A percentile compares a stretch with the other conserved stretches of the same genome.
phyloP scores from a whole-genome alignment of 1,139 yeast genomes.

The Geotrichum phurueaensis region DNA sequence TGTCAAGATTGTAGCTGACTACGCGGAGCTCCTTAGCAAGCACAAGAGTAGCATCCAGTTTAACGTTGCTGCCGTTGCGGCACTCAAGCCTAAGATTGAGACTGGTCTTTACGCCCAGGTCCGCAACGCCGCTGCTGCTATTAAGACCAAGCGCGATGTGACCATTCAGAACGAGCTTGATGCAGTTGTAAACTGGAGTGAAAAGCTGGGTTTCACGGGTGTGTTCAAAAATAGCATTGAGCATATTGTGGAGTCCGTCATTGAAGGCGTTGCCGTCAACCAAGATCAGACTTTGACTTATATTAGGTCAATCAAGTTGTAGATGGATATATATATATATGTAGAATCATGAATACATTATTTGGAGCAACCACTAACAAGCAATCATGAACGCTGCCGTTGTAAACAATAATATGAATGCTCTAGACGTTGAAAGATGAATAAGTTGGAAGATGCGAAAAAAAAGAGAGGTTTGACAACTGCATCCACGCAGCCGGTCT shows the following conservation, averaged over 20 bases:
- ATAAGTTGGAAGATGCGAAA: no score
- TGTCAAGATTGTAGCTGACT: constrained; percentile 24
- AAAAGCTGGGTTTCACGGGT: constrained; percentile 18
- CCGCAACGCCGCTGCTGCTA: constrained; percentile 20
- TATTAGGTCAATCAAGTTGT: constrained; percentile 8
- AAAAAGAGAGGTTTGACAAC: no score
- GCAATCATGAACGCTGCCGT: neutral
- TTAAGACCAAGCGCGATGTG: constrained; percentile 21
- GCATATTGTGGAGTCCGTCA: constrained; percentile 23
- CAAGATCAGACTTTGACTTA: constrained; percentile 15
- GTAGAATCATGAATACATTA: neutral
- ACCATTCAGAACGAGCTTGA: constrained; percentile 18
- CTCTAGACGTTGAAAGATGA: no score
- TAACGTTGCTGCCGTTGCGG: constrained; percentile 14
- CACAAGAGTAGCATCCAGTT: constrained; percentile 21
- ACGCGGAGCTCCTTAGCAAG: constrained; percentile 22
- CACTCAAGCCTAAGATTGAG: constrained; percentile 14
- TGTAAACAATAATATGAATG: neutral
- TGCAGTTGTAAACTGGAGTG: constrained; percentile 24
- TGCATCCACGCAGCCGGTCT: no score
- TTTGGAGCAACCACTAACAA: neutral
- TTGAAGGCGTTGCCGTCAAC: constrained; percentile 21
- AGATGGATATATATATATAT: neutral
- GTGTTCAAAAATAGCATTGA: constrained; percentile 4
- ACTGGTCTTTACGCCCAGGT: constrained; percentile 15